phyloP scores from a whole-genome alignment of 495 filamentous ascomycete species.

The Talaromyces stipitatus region DNA sequence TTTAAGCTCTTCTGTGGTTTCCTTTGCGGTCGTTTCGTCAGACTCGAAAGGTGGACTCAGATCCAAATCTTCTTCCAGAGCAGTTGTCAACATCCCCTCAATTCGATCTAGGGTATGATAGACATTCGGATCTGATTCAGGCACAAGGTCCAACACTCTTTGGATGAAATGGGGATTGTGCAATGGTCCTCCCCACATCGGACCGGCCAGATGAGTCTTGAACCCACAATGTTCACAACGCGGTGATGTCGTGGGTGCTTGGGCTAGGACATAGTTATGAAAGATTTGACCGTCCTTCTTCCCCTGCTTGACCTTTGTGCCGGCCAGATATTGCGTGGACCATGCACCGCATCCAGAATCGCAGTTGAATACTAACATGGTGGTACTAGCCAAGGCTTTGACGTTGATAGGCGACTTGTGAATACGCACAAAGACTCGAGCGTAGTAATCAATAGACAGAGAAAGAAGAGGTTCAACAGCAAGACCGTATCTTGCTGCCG shows the following conservation, averaged over 20 bases:
- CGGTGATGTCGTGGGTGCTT: slow-evolving; percentile 53
- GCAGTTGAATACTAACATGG: slow-evolving; percentile 89
- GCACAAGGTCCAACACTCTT: slow-evolving; percentile 60
- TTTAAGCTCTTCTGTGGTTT: slow-evolving; percentile 9
- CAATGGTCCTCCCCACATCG: slow-evolving; percentile 89
- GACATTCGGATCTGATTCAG: slow-evolving; percentile 47
- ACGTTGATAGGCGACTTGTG: slow-evolving; percentile 70
- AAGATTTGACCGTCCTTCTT: slow-evolving; percentile 64
- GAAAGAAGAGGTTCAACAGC: slow-evolving; percentile 87
- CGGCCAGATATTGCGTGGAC: slow-evolving; percentile 66
- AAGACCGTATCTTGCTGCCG: slow-evolving; percentile 80
- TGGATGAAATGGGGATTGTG: slow-evolving; percentile 78
- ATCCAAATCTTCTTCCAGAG: slow-evolving; percentile 63
- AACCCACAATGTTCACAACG: slow-evolving; percentile 76
- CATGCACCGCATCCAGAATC: slow-evolving; percentile 85
- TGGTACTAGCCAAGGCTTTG: slow-evolving; percentile 82
- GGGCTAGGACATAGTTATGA: slow-evolving; percentile 66
- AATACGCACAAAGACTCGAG: slow-evolving; percentile 82
- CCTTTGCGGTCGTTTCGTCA: neutral
- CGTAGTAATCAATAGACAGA: slow-evolving; percentile 91
- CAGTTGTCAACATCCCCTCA: slow-evolving; percentile 84
- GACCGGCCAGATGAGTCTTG: slow-evolving; percentile 80
- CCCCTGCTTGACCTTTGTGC: slow-evolving; percentile 51
- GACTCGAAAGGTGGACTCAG: slow-evolving; percentile 10
- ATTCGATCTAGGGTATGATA: slow-evolving; percentile 77